These are phyloP conservation scores for Lachnum nothofagi DNA, from an alignment of 2,329 filamentous ascomycete genomes.

Conservation along the genomic window DNA sequence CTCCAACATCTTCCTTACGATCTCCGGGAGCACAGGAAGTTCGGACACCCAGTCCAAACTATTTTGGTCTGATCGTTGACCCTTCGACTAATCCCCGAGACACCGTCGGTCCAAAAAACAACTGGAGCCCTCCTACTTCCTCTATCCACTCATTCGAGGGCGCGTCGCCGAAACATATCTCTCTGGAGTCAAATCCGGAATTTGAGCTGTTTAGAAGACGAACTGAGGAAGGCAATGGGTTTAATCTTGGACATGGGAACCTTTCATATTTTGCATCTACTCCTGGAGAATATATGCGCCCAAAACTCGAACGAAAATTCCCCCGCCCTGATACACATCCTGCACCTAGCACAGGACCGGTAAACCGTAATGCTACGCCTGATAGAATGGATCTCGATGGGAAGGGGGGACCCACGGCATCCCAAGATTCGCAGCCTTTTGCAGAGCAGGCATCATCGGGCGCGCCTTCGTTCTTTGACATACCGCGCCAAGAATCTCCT, in stretches of 20 bases:
- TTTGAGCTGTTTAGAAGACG: conserved; percentile 74
- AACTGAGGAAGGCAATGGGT: conserved; percentile 58
- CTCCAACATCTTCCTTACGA: conserved; percentile 21
- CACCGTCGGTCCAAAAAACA: conserved; percentile 57
- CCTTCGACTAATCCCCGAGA: conserved; percentile 55
- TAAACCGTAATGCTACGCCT: conserved; percentile 11
- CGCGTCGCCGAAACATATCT: conserved; percentile 62
- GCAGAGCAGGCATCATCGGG: conserved; percentile 13
- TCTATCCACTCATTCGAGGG: conserved; percentile 66
- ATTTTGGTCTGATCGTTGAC: conserved; percentile 74
- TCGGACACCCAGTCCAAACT: conserved; percentile 68
- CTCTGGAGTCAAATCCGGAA: conserved; percentile 72
- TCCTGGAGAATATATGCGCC: conserved; percentile 19
- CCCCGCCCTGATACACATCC: conserved; percentile 20
- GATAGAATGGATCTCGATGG: conserved; percentile 39
- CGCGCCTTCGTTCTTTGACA: conserved; percentile 34
- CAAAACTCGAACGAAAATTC: conserved; percentile 22
- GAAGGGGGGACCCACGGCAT: conserved; percentile 48
- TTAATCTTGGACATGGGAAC: conserved; percentile 41
- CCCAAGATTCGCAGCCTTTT: conserved; percentile 46
- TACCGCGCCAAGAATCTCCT: conserved; percentile 46
- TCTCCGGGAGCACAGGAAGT: conserved; percentile 24
- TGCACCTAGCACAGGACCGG: conserved; percentile 20
- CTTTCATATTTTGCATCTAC: conserved; percentile 43
- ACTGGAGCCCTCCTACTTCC: conserved; percentile 70